Evolutionary conservation across 2,329 filamentous ascomycete species (phyloP), one percentile per base, ranked within the genome.

Genomic region (Monosporascus sp.): DNA sequence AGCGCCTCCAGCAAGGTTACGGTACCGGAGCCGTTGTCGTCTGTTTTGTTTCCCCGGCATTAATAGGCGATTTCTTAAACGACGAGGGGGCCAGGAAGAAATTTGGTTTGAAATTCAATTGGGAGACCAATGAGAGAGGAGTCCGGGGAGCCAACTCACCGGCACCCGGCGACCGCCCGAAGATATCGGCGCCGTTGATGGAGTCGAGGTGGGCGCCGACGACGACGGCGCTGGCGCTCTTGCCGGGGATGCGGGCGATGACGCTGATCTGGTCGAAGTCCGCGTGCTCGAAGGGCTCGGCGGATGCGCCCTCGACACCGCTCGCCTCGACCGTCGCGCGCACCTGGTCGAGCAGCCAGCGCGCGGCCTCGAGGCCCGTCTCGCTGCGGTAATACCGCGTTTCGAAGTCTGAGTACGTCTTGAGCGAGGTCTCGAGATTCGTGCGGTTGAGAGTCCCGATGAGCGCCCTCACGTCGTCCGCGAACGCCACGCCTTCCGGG

Each of bases 1-100:
- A 97, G 80, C 4, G 90, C 88, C 71, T 97, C 92, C 49, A 96
- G 81, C 61, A 95, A 96, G 17, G 92, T 96, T 22, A 96, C 90
- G 1, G 90, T 92, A 53, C 90, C 90, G 61, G 86, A 90, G 58
- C 91, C 91, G 67, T 96, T 91, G 63, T 96, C 91, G 63, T 97
- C 92, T n/a, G 91, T 91, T 44, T 91, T 0, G 91, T 91, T 43
- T 8, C 22, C 5, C 22, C 19, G 22, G 19, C 40, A 14, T 17
- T 8, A 40, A 17, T 40, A 17, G 1, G 17, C 5, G 7, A 20
- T 19, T 40, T n/a, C 9, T 40, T 40, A 20, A 19, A 20, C 38
- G 17, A 19, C 7, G 6, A 3, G 37, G 17, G 17, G 7, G 37
- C 3, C 34, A 3, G 3, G 17, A 40, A 40, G 7, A n/a, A 17